Evolutionary conservation across 805 yeast genomes (phyloP), one percentile per base, ranked within the genome.

Genomic region (Teunomyces kruisii): DNA sequence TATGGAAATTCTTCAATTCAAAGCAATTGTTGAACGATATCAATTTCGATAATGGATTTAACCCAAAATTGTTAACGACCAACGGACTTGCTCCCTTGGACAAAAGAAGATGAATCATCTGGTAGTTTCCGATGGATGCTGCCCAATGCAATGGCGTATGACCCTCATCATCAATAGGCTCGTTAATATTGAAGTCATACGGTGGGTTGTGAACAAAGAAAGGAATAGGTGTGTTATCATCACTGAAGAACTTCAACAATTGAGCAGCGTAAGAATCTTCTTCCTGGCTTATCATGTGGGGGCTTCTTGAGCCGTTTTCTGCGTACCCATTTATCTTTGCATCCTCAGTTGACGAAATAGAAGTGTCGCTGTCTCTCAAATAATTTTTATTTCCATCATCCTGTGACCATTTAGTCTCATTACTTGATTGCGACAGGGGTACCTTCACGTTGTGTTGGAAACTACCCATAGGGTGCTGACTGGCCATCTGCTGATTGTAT

Each of bases 111-210:
- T 86, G 94, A 45, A 88, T 83, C 66, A 91, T 82, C 39, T 77
- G 78, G 28, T 85, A 66, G 60, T 84, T 88, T 3, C 98, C 99
- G 79, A 94, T 89, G 1, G 98, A 86, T 48, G 97, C 89, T 0
- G 98, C 96, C 97, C 98, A 94, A 65, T 94, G 99, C 54, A 94
- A 82, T 1, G 96, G 86, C 0, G 97, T 87, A 59, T 94, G 95
- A 1, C 96, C 95, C 59, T 94, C 97, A 47, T 88, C 91, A 61
- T 94, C 99, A 19, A 94, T 88, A 3, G 89, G 83, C 43, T 86
- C 88, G 59, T 83, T 68, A 49, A 87, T 76, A 52, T 86, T 80
- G 55, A 86, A 83, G 43, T 79, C 84, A 17, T 76, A 72, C 2
- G 86, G 83, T 0, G 88, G 84, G 52, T 80, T 74, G 31, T 76